phyloP scores from a whole-genome alignment of 176 grass and related monocot species.

The Oryza punctata region DNA sequence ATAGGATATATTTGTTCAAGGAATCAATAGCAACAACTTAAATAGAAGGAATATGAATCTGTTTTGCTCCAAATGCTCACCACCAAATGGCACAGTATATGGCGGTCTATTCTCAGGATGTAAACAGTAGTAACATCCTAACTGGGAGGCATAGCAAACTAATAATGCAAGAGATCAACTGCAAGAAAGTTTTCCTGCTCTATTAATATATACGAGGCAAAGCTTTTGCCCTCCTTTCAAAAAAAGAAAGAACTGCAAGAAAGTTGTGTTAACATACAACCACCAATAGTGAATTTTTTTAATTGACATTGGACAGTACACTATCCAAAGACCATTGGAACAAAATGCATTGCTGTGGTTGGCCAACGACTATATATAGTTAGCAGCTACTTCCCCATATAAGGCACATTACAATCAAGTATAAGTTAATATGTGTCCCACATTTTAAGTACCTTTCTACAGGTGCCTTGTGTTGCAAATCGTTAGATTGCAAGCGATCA shows the following conservation, averaged over 20 bases:
- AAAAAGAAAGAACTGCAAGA: no score
- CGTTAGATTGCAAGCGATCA: neutral
- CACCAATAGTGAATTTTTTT: neutral
- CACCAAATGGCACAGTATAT: neutral
- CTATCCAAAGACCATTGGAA: neutral
- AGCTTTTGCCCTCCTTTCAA: no score
- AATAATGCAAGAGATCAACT: neutral
- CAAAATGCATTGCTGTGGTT: neutral
- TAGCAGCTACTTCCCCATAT: neutral
- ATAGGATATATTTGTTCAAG: constrained; percentile 7
- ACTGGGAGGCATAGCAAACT: neutral
- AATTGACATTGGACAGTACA: neutral
- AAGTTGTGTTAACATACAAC: constrained; percentile 36
- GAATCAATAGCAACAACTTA: constrained; percentile 11
- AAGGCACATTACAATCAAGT: neutral
- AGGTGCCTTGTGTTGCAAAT: no score
- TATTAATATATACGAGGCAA: no score
- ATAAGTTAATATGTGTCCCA: neutral
- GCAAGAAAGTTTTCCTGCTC: no score
- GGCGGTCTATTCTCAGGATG: neutral
- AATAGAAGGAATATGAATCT: neutral
- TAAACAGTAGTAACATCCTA: neutral
- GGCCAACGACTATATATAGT: neutral
- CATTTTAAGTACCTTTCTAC: neutral
- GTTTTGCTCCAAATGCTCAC: neutral